A percentile compares a stretch with the other conserved stretches of the same genome.
Evolutionary conservation across 306 rosid genomes (phyloP).

Genomic region (Malus sieversii): DNA sequence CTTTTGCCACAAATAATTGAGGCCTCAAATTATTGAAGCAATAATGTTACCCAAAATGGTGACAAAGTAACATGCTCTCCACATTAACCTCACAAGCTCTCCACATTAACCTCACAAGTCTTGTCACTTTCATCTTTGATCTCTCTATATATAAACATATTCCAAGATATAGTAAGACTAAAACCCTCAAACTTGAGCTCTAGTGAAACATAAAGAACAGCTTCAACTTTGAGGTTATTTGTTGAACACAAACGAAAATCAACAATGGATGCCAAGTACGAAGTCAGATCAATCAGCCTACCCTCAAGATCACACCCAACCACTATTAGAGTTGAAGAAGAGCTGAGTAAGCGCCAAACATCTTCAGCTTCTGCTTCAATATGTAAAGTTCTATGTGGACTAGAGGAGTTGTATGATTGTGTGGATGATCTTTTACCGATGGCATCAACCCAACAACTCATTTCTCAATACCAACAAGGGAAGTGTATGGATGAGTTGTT

Average conservation of each 20-base stretch:
- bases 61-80: conserved; percentile 18
- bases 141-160: background rate
- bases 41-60: conserved; percentile 28
- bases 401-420: conserved; percentile 38
- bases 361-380: conserved; percentile 25
- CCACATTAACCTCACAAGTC: background rate
- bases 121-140: background rate
- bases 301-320: conserved; percentile 63
- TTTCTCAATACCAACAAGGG: conserved; percentile 32
- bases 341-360: conserved; percentile 33
- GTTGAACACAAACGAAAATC: background rate
- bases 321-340: conserved; percentile 37
- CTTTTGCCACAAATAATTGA: background rate
- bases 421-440: conserved; percentile 52
- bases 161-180: background rate
- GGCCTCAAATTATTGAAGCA: conserved; percentile 11
- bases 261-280: conserved; percentile 38
- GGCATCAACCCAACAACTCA: conserved; percentile 47
- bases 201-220: background rate
- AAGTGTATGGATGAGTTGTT: conserved; percentile 41
- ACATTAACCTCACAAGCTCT: background rate
- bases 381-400: conserved; percentile 25
- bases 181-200: background rate
- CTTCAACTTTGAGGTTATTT: background rate
- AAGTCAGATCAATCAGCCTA: conserved; percentile 51